Evolutionary conservation across 306 rosid genomes (phyloP).

Genomic region (Rosa persica): DNA sequence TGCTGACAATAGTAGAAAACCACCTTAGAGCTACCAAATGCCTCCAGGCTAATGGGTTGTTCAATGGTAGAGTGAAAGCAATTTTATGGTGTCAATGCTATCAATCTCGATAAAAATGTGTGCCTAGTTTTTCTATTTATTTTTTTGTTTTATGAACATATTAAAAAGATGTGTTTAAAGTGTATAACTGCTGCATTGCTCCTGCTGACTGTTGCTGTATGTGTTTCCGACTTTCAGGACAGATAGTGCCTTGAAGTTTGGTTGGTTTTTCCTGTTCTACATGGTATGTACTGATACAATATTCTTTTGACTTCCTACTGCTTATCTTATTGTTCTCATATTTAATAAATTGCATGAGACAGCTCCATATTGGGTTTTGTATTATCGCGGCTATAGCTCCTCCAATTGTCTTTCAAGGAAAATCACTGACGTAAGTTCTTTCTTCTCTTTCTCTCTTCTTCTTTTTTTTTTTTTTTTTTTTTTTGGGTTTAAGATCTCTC

Average conservation of each 20-base stretch:
- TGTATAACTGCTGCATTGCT: background rate
- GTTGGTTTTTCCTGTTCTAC: slow-evolving; percentile 97
- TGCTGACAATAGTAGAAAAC: background rate
- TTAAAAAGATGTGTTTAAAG: no score
- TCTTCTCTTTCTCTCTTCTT: background rate
- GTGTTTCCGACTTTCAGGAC: slow-evolving; percentile 64
- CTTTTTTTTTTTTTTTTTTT: background rate
- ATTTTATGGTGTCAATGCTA: background rate
- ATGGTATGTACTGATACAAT: slow-evolving; percentile 49
- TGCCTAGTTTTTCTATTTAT: background rate
- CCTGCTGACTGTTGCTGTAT: slow-evolving; percentile 25
- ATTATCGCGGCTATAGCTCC: slow-evolving; percentile 96
- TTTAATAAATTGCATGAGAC: slow-evolving; percentile 40
- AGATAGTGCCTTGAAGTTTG: slow-evolving; percentile 89
- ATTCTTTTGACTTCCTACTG: background rate
- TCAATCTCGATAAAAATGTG: background rate
- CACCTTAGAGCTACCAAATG: background rate
- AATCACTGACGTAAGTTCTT: slow-evolving; percentile 85
- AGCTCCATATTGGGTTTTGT: slow-evolving; percentile 89
- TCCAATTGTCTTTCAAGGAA: slow-evolving; percentile 91
- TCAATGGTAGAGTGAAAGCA: background rate
- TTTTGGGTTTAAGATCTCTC: slow-evolving; percentile 2
- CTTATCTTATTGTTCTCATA: slow-evolving; percentile 24
- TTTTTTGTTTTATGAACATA: background rate
- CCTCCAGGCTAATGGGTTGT: background rate